Conservation (phyloP, 768 basidiomycete genomes). For the Phanerodontia chrysosporium region DNA sequence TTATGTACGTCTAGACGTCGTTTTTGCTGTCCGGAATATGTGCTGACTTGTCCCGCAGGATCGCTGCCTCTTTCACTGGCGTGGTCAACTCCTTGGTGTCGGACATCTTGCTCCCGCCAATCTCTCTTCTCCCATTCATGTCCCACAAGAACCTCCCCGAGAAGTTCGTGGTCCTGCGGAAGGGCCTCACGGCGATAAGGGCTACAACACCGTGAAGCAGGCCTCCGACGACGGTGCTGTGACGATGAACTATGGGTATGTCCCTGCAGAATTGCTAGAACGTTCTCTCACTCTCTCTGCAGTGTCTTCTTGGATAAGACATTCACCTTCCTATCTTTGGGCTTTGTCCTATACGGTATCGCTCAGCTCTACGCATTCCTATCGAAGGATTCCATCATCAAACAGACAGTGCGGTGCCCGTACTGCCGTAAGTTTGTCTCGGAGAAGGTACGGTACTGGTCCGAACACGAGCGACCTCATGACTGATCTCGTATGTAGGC, state of each 20-base stretch:
- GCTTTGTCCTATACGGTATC: constrained; percentile 33
- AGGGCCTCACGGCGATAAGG: constrained; percentile 26
- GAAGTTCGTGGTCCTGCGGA: constrained; percentile 37
- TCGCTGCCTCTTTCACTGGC: constrained; percentile 37
- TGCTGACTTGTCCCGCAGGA: constrained; percentile 5
- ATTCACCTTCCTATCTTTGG: constrained; percentile 37
- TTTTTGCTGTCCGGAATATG: background rate
- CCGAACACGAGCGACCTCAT: background rate
- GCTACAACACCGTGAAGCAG: constrained; percentile 42
- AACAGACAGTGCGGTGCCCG: constrained; percentile 33
- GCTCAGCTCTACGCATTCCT: constrained; percentile 34
- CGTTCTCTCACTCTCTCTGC: background rate
- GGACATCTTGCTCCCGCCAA: constrained; percentile 37
- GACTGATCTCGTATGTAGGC: constrained; percentile 24
- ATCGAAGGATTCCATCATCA: constrained; percentile 39
- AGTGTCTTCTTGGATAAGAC: constrained; percentile 33
- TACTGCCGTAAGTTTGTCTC: constrained; percentile 43
- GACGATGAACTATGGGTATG: constrained; percentile 30
- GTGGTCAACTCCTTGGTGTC: constrained; percentile 41
- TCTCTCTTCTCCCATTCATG: constrained; percentile 41
- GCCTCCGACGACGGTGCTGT: constrained; percentile 43
- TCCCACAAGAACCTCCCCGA: constrained; percentile 36
- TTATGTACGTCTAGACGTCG: constrained; percentile 26
- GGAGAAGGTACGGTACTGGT: constrained; percentile 29
- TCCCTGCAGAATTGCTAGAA: background rate